A percentile compares a stretch with the other conserved stretches of the same genome.
These are phyloP conservation scores for Aspergillus chevalieri DNA, from an alignment of 2,329 filamentous ascomycete genomes.

Conservation along the genomic window DNA sequence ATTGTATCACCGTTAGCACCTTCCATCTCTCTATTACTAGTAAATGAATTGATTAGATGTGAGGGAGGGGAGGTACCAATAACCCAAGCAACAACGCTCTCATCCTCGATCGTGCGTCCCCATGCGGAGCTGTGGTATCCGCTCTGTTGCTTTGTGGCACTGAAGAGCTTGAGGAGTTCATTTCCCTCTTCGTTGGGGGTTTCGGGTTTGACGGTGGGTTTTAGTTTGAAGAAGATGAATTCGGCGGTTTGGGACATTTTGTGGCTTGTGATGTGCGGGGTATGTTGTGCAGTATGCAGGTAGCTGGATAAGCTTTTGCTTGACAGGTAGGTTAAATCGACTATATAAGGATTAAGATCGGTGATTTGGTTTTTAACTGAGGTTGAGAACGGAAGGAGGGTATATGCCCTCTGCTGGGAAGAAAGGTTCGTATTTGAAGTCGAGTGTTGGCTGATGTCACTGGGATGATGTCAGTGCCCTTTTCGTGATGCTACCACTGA, in stretches of 20 bases:
- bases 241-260: slow-evolving; percentile 24
- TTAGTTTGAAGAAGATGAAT: slow-evolving; percentile 34
- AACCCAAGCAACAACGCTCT: slow-evolving; percentile 31
- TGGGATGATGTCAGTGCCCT: slow-evolving; percentile 23
- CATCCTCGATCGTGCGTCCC: slow-evolving; percentile 33
- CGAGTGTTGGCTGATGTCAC: slow-evolving; percentile 1
- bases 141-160: slow-evolving; percentile 25
- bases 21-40: not conserved
- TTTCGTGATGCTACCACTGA: too few relatives aligned
- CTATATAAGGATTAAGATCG: not conserved
- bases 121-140: slow-evolving; percentile 31
- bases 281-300: not conserved
- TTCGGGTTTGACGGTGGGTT: slow-evolving; percentile 32
- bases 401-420: not conserved
- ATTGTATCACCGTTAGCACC: not conserved
- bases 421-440: not conserved
- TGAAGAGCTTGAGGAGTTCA: slow-evolving; percentile 23
- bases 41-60: not conserved
- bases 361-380: not conserved
- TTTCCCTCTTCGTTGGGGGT: slow-evolving; percentile 28
- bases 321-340: too few relatives aligned
- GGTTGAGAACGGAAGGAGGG: not conserved
- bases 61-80: slow-evolving; percentile 20
- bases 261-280: not conserved
- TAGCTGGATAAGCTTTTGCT: too few relatives aligned